Evolutionary conservation across 2,329 filamentous ascomycete genomes (phyloP).

Genomic region (Fusarium zealandicum): DNA sequence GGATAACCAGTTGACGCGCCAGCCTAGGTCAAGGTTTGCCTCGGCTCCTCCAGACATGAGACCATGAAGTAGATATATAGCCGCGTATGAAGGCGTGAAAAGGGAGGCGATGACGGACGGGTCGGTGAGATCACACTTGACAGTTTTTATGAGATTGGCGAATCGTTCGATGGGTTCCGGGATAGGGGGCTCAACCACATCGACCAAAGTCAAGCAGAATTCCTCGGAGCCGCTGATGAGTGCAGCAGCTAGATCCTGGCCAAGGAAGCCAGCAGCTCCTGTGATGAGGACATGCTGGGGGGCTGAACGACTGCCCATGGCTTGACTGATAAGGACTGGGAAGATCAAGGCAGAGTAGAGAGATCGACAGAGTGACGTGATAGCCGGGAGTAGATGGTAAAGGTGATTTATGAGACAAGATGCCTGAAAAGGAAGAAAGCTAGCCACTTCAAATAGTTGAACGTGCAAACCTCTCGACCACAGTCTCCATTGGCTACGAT

Average conservation of each 20-base stretch:
- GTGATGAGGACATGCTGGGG: conserved; percentile 61
- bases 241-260: conserved; percentile 63
- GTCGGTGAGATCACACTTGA: conserved; percentile 48
- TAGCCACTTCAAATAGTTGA: too few relatives aligned
- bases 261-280: conserved; percentile 67
- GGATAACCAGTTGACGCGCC: conserved; percentile 65
- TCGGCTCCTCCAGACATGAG: conserved; percentile 70
- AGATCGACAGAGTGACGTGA: too few relatives aligned
- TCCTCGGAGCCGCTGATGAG: conserved; percentile 53
- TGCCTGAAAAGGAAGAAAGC: too few relatives aligned
- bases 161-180: conserved; percentile 46
- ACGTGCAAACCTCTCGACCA: too few relatives aligned
- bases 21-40: conserved; percentile 61
- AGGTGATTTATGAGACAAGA: too few relatives aligned
- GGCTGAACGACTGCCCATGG: too few relatives aligned
- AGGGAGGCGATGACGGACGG: conserved; percentile 36
- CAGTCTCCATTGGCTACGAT: too few relatives aligned
- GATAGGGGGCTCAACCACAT: conserved; percentile 60
- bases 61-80: conserved; percentile 66
- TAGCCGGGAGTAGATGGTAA: too few relatives aligned
- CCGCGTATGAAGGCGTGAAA: conserved; percentile 47
- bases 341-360: too few relatives aligned
- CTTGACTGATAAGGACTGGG: too few relatives aligned
- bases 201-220: conserved; percentile 57
- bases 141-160: conserved; percentile 33